These are phyloP conservation scores for Sphagnum fallax DNA, from an alignment of 228 moss, liverwort and hornwort species.

Conservation along the genomic window DNA sequence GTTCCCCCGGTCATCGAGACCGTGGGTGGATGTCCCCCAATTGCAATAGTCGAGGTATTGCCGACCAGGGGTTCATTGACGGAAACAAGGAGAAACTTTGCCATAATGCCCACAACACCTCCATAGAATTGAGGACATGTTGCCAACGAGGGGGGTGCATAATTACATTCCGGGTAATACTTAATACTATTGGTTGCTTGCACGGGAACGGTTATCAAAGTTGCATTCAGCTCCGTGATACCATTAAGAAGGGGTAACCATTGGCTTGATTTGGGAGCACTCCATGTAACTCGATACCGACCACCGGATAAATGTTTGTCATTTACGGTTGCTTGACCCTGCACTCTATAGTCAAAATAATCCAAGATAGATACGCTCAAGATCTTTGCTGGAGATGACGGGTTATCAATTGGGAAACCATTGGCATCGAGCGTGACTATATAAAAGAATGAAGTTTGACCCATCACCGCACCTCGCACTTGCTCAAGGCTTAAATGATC, in stretches of 20 bases:
- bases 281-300: conserved; percentile 38
- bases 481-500: conserved; percentile 22
- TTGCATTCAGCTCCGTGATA: conserved; percentile 13
- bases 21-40: conserved; percentile 17
- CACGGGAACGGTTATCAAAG: conserved; percentile 12
- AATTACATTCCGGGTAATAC: conserved; percentile 35
- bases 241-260: neutral
- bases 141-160: conserved; percentile 22
- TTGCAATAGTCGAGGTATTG: conserved; percentile 20
- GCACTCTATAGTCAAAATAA: conserved; percentile 15
- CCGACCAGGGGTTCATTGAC: conserved; percentile 21
- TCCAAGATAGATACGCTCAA: neutral
- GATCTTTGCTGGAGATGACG: conserved; percentile 7
- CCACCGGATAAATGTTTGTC: conserved; percentile 42
- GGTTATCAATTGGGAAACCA: conserved; percentile 29
- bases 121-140: conserved; percentile 40
- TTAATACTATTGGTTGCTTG: neutral
- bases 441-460: conserved; percentile 35
- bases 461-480: conserved; percentile 19
- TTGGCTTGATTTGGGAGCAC: conserved; percentile 17
- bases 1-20: conserved; percentile 22
- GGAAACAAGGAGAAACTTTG: conserved; percentile 26
- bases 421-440: conserved; percentile 23
- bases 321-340: conserved; percentile 31
- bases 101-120: conserved; percentile 23